Percentiles rank a stretch among this genome's conserved stretches.
Evolutionary conservation across 1,139 yeast genomes (phyloP).

Genomic region (Keqinozyma sinolaborantium): DNA sequence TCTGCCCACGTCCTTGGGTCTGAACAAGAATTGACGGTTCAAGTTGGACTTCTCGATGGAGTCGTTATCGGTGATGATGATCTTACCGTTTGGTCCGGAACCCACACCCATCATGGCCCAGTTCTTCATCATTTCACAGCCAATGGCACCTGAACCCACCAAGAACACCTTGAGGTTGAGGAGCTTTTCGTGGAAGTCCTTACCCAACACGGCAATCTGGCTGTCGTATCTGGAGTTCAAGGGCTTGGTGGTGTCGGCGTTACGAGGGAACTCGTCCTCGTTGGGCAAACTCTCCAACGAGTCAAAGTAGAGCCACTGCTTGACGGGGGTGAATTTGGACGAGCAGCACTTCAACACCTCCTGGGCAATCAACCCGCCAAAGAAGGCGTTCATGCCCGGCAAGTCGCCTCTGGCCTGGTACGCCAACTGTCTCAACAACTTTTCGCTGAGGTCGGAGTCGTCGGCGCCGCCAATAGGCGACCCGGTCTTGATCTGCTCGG

Average conservation of each 20-base stretch:
- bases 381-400: conserved; percentile 85
- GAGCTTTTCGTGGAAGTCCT: conserved; percentile 65
- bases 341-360: conserved; percentile 94
- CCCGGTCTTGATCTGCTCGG: conserved; percentile 57
- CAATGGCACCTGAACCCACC: conserved; percentile 99
- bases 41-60: conserved; percentile 92
- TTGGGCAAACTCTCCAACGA: conserved; percentile 87
- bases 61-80: conserved; percentile 88
- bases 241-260: conserved; percentile 71
- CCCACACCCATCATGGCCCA: conserved; percentile 98
- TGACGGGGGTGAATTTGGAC: conserved; percentile 87
- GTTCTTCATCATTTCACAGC: conserved; percentile 97
- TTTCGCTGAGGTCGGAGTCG: conserved; percentile 56
- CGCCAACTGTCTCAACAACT: conserved; percentile 67
- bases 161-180: conserved; percentile 80
- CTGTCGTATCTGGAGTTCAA: conserved; percentile 81
- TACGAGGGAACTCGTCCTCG: conserved; percentile 53
- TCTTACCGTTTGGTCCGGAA: conserved; percentile 83
- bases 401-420: conserved; percentile 89
- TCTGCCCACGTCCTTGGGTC: conserved; percentile 91
- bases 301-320: conserved; percentile 91
- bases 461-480: conserved; percentile 56
- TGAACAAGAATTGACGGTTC: conserved; percentile 92
- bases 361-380: conserved; percentile 95
- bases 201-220: conserved; percentile 92